Evolutionary conservation across 2,329 filamentous ascomycete genomes (phyloP), one percentile per base, ranked within the genome.

Genomic region (Cyphellophora attinorum): DNA sequence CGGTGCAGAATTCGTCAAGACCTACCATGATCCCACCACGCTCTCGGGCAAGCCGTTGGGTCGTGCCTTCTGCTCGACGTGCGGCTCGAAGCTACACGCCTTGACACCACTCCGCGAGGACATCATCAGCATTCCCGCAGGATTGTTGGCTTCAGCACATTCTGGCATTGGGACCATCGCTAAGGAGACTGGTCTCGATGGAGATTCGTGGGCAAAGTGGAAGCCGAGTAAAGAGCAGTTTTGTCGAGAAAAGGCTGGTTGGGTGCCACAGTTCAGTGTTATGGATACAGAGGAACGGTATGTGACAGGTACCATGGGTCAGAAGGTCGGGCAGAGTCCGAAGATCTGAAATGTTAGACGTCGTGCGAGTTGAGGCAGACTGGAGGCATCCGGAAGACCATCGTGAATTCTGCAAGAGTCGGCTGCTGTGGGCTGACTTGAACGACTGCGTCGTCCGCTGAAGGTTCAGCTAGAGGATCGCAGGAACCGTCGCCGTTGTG

Each of bases 151-250:
- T 8, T 25, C 21, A 8, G 21, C 8, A 25, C 8, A 25, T n/a
- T 25, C 21, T 8, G 21, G 21, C 8, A 8, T 25, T 25, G 21
- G 21, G 8, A 25, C n/a, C 21, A 25, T 25, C 21, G 21, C 21
- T n/a, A 8, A 25, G n/a, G 21, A 8, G n/a, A n/a, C 8, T 8
- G 21, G 21, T 8, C n/a, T n/a, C n/a, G 21, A 25, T n/a, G n/a
- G 21, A 25, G 34, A 5, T 6, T 11, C 5, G 33, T 33, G 2
- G 28, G 25, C n/a, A 13, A 18, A 16, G 30, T 44, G 41, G 41
- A 13, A 11, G 13, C 39, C 41, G 16, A 35, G 35, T 4, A 41
- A 39, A 33, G 41, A 44, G 31, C 41, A 44, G 32, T 44, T 44
- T 28, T 38, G 39, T 17, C 16, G 16, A 11, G 30, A 27, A 2